Evolutionary conservation across 345 rosid genomes (phyloP).

Genomic region (Abelmoschus esculentus): DNA sequence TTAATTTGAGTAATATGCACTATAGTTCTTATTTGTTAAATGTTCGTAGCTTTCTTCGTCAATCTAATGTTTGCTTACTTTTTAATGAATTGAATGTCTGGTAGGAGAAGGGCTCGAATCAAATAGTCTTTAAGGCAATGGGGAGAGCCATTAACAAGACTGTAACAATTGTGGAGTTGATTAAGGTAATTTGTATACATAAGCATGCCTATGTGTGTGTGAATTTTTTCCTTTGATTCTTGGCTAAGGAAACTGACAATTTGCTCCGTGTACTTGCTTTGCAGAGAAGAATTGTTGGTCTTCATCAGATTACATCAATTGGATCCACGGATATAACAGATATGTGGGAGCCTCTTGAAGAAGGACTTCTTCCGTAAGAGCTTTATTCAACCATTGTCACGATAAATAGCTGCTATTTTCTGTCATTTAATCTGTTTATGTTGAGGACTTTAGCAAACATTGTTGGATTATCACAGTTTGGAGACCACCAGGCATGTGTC

Average conservation of each 20-base stretch:
- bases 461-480: conserved; percentile 37
- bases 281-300: conserved; percentile 91
- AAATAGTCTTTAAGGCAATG: conserved; percentile 92
- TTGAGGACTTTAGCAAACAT: background rate
- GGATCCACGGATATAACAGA: conserved; percentile 92
- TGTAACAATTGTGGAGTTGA: conserved; percentile 83
- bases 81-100: background rate
- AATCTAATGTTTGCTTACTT: background rate
- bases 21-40: no score
- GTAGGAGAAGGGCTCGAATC: conserved; percentile 72
- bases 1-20: background rate
- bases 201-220: background rate
- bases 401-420: background rate
- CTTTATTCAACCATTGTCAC: background rate
- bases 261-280: background rate
- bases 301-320: conserved; percentile 80
- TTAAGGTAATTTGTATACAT: conserved; percentile 43
- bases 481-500: conserved; percentile 99
- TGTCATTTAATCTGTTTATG: background rate
- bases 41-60: background rate
- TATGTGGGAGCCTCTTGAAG: conserved; percentile 28
- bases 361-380: conserved; percentile 46
- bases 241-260: conserved; percentile 15
- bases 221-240: background rate
- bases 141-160: conserved; percentile 97